Percentiles rank a stretch among this genome's conserved stretches.
Conservation (phyloP, 345 rosid genomes). For the Populus euphratica region DNA sequence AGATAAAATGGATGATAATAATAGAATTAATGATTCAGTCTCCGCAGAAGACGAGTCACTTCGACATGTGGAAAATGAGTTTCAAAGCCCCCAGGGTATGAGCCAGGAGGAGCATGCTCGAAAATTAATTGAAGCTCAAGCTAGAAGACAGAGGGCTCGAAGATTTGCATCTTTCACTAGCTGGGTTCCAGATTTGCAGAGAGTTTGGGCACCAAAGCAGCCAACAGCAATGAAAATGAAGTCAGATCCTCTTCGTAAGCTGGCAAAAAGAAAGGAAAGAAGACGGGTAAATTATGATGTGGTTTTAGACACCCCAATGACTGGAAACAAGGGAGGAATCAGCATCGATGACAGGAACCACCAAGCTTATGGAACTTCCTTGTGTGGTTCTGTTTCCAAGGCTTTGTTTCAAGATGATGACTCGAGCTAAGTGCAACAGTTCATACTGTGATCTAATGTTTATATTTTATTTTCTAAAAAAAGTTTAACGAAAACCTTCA, state of each 20-base stretch:
- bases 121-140: conserved; percentile 58
- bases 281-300: conserved; percentile 44
- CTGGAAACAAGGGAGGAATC: conserved; percentile 30
- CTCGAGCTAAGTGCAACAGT: background rate
- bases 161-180: conserved; percentile 76
- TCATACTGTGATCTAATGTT: background rate
- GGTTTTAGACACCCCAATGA: conserved; percentile 82
- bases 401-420: conserved; percentile 63
- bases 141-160: conserved; percentile 75
- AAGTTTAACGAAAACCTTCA: background rate
- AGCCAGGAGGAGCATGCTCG: conserved; percentile 35
- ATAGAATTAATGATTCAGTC: conserved; percentile 18
- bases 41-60: conserved; percentile 34
- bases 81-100: conserved; percentile 21
- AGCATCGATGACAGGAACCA: conserved; percentile 26
- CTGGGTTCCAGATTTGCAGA: conserved; percentile 79
- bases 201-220: conserved; percentile 93
- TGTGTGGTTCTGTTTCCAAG: conserved; percentile 56
- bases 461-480: background rate
- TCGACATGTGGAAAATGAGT: conserved; percentile 22
- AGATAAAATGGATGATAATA: conserved; percentile 33
- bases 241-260: conserved; percentile 36
- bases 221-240: conserved; percentile 27
- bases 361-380: conserved; percentile 22
- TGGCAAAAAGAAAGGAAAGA: conserved; percentile 46